Conservation (phyloP, 208 protist species). For the Balamuthia mandrillaris region DNA sequence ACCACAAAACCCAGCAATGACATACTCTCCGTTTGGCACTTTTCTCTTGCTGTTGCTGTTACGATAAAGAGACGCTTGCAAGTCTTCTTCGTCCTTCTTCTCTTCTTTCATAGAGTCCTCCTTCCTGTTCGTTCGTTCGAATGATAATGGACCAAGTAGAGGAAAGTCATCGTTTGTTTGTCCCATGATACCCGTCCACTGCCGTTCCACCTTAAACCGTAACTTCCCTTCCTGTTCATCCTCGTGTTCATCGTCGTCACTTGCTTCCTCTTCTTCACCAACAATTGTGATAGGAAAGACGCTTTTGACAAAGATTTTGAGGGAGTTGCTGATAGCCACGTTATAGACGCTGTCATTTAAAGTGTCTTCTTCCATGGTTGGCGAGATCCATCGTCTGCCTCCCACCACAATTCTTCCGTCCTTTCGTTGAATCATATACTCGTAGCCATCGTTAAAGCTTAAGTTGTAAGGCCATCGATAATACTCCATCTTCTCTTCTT, state of each 20-base stretch:
- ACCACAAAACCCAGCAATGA: not conserved
- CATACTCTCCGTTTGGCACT: not conserved
- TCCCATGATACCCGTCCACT: conserved; percentile 29
- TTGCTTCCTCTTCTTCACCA: conserved; percentile 4
- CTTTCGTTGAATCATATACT: conserved; percentile 22
- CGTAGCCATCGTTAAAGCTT: not conserved
- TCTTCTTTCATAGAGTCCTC: too few relatives aligned
- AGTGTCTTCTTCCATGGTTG: not conserved
- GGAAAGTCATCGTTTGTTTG: not conserved
- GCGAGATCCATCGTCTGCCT: conserved; percentile 19
- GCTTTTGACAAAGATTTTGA: not conserved
- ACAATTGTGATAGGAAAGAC: too few relatives aligned
- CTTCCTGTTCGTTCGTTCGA: too few relatives aligned
- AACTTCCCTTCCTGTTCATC: not conserved
- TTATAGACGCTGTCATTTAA: not conserved
- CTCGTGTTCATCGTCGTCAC: too few relatives aligned
- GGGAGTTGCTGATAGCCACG: not conserved
- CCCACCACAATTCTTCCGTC: conserved; percentile 15
- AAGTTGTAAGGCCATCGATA: not conserved
- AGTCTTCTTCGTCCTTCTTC: too few relatives aligned
- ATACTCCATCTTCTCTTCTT: not conserved
- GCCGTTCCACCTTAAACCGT: not conserved
- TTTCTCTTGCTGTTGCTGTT: too few relatives aligned
- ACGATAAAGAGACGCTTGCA: too few relatives aligned
- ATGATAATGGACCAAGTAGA: not conserved